These are phyloP conservation scores for Wickerhamomyces ciferrii DNA, from an alignment of 805 yeast genomes.

Conservation along the genomic window DNA sequence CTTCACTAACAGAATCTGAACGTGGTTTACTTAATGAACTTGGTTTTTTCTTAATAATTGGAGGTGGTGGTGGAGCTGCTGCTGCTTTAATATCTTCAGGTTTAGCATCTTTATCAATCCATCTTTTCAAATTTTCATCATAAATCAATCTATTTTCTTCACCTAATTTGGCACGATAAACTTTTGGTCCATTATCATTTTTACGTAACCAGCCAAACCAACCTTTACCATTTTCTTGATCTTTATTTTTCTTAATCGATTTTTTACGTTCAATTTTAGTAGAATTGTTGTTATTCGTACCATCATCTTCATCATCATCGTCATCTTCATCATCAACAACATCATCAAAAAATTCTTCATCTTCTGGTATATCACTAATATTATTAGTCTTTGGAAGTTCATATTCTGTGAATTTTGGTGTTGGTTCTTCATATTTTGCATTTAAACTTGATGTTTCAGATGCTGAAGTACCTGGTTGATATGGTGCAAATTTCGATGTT, in stretches of 20 bases:
- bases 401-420: slow-evolving; percentile 18
- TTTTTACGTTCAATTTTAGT: slow-evolving; percentile 4
- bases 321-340: slow-evolving; percentile 39
- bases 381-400: slow-evolving; percentile 19
- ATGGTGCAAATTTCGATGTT: slow-evolving; percentile 6
- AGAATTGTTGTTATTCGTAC: slow-evolving; percentile 7
- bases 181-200: slow-evolving; percentile 63
- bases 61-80: slow-evolving; percentile 68
- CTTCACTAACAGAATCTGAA: slow-evolving; percentile 25
- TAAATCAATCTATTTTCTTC: slow-evolving; percentile 67
- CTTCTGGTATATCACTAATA: slow-evolving; percentile 18
- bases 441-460: slow-evolving; percentile 4
- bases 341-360: slow-evolving; percentile 43
- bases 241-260: slow-evolving; percentile 15
- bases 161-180: slow-evolving; percentile 82
- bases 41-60: slow-evolving; percentile 32
- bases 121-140: slow-evolving; percentile 79
- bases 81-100: slow-evolving; percentile 59
- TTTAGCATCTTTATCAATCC: slow-evolving; percentile 72
- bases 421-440: slow-evolving; percentile 19
- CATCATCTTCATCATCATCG: slow-evolving; percentile 24
- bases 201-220: slow-evolving; percentile 64
- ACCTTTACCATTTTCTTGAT: slow-evolving; percentile 16
- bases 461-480: slow-evolving; percentile 2
- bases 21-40: slow-evolving; percentile 31